Conservation (phyloP, 2,329 filamentous ascomycete species). For the Aspergillus sp. region DNA sequence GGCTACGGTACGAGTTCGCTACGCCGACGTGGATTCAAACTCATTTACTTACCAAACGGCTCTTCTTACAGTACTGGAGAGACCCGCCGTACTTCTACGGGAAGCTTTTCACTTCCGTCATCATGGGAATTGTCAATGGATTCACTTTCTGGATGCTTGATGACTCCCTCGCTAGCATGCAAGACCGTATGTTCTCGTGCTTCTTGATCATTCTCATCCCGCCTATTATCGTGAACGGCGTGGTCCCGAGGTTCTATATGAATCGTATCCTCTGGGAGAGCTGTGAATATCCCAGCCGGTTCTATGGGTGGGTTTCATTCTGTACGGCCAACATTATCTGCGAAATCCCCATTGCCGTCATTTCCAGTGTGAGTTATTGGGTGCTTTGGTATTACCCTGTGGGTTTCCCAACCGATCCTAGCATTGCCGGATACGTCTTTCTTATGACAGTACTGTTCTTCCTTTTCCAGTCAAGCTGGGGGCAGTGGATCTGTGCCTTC, state of each 20-base stretch:
- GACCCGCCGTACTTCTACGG: slow-evolving; percentile 72
- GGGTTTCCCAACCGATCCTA: slow-evolving; percentile 62
- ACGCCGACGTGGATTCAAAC: slow-evolving; percentile 61
- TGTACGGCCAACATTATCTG: slow-evolving; percentile 66
- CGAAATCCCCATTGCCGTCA: slow-evolving; percentile 66
- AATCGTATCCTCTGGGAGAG: slow-evolving; percentile 70
- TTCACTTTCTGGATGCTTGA: slow-evolving; percentile 73
- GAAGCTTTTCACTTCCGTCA: slow-evolving; percentile 67
- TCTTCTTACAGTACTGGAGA: slow-evolving; percentile 70
- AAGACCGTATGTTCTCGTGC: slow-evolving; percentile 70
- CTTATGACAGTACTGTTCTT: slow-evolving; percentile 75
- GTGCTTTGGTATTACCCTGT: slow-evolving; percentile 72
- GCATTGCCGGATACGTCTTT: slow-evolving; percentile 68
- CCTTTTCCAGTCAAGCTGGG: slow-evolving; percentile 70
- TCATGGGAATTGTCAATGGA: slow-evolving; percentile 72
- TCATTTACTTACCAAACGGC: slow-evolving; percentile 61
- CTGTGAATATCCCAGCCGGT: slow-evolving; percentile 66
- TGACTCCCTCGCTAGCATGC: slow-evolving; percentile 62
- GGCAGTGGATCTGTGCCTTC: slow-evolving; percentile 80
- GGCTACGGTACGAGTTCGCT: slow-evolving; percentile 58
- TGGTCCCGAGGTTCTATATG: slow-evolving; percentile 70
- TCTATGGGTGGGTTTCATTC: slow-evolving; percentile 75
- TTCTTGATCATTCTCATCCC: slow-evolving; percentile 64
- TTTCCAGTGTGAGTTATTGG: slow-evolving; percentile 65
- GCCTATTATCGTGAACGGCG: slow-evolving; percentile 66